Conservation (phyloP, 1,139 yeast genomes). For the Scheffersomyces segobiensis region DNA sequence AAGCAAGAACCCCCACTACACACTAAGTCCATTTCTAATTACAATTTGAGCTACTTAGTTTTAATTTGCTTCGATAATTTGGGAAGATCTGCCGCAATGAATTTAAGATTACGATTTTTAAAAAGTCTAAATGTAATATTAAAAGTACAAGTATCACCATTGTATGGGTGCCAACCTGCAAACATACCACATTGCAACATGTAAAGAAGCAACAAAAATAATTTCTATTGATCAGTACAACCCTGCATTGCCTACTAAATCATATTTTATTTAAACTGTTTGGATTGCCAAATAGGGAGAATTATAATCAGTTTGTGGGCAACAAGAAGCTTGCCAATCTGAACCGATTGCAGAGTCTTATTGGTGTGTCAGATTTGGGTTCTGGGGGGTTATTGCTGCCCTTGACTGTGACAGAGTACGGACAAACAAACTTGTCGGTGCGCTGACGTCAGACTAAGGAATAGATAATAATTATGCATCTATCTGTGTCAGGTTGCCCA, state of each 20-base stretch:
- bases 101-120: background rate
- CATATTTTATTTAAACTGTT: background rate
- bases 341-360: background rate
- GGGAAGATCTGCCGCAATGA: background rate
- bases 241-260: background rate
- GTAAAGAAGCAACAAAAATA: background rate
- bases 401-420: background rate
- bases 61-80: background rate
- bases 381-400: background rate
- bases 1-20: background rate
- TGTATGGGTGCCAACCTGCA: background rate
- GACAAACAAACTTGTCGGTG: background rate
- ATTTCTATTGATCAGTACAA: background rate
- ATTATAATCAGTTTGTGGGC: background rate
- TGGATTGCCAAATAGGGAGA: background rate
- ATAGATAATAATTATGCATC: background rate
- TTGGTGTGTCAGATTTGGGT: background rate
- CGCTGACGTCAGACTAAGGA: background rate
- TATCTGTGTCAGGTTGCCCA: background rate
- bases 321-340: background rate
- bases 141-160: no score
- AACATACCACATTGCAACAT: background rate
- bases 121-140: background rate
- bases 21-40: background rate
- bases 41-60: background rate